Base-by-base conservation (phyloP, 768 basidiomycete genomes). In the Rhodotorula sphaerocarpa region DNA sequence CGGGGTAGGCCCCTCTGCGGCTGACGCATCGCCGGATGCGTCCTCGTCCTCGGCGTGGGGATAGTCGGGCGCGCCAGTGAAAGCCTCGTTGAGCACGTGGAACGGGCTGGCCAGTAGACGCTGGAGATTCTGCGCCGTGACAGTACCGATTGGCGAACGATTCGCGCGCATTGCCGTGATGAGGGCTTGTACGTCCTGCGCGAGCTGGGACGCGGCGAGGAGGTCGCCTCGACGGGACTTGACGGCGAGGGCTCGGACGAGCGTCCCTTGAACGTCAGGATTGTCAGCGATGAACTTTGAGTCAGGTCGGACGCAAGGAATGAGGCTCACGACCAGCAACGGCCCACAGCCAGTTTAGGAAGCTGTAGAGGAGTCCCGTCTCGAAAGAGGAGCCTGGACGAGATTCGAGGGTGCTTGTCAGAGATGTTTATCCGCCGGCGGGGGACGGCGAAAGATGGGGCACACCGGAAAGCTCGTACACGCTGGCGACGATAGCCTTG, bases 351-450 rank as follows among this genome's bases (percentile, higher is more conserved):
- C 55, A 65, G 31, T 65, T 62, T 21, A 61, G 34, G 55, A 59
- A 65, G 5, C 55, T 52, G 0, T 61, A 50, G 3, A 70, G 56
- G 18, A 68, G 33, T 2, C 59, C 60, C 7, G 66, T 52, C 28
- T 70, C 68, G 46, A 61, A 67, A 2, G 57, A 59, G 20, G 56
- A 57, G 25, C 56, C 56, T 57, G 56, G 6, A 15, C 27, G 12
- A 21, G 21, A 28, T 1, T 15, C 15, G 16, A 14, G 16, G 15
- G 14, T 1, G 12, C 4, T 20, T 39, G 28, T 31, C 41, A 53
- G 27, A 27, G 7, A 2, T 3, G 3, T 12, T 3, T 2, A 12
- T 11, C 12, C 11, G 21, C 11, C 20, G 1, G 10, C 0, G 4
- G 11, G 7, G 21, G 6, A 6, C 21, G 12, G 41, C 28, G 25